Percentiles rank a stretch among this genome's conserved stretches.
phyloP scores from a whole-genome alignment of 768 basidiomycete genomes.

The Suillus ampliporus region DNA sequence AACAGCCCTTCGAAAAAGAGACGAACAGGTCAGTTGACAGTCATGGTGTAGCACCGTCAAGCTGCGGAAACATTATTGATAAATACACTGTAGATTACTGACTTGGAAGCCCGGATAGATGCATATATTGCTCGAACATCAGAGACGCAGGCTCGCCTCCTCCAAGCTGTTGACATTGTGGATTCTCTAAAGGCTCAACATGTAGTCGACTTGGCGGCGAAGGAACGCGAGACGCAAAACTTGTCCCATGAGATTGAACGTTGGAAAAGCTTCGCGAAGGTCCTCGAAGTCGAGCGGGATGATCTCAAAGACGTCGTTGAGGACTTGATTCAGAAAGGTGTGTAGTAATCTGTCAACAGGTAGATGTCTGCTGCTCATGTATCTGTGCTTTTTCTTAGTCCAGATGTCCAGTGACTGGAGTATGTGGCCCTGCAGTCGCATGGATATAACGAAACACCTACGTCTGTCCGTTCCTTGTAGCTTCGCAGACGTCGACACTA shows the following conservation, averaged over 20 bases:
- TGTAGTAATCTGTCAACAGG: slow-evolving; percentile 20
- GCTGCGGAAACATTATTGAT: neutral
- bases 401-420: slow-evolving; percentile 51
- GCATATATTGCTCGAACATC: slow-evolving; percentile 47
- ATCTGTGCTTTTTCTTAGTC: slow-evolving; percentile 37
- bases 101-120: slow-evolving; percentile 38
- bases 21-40: slow-evolving; percentile 35
- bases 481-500: slow-evolving; percentile 20
- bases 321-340: slow-evolving; percentile 65
- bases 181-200: slow-evolving; percentile 50
- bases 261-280: slow-evolving; percentile 37
- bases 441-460: slow-evolving; percentile 46
- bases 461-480: slow-evolving; percentile 42
- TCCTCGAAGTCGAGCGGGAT: slow-evolving; percentile 53
- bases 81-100: slow-evolving; percentile 28
- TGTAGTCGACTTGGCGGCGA: slow-evolving; percentile 43
- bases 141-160: slow-evolving; percentile 50
- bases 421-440: slow-evolving; percentile 51
- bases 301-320: slow-evolving; percentile 59
- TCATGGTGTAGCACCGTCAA: neutral
- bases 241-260: slow-evolving; percentile 46
- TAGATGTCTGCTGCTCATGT: neutral
- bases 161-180: slow-evolving; percentile 54
- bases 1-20: slow-evolving; percentile 28
- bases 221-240: slow-evolving; percentile 37